Evolutionary conservation across 1,284 basidiomycete species (phyloP).

Genomic region (Coniferiporia sulphurascens): DNA sequence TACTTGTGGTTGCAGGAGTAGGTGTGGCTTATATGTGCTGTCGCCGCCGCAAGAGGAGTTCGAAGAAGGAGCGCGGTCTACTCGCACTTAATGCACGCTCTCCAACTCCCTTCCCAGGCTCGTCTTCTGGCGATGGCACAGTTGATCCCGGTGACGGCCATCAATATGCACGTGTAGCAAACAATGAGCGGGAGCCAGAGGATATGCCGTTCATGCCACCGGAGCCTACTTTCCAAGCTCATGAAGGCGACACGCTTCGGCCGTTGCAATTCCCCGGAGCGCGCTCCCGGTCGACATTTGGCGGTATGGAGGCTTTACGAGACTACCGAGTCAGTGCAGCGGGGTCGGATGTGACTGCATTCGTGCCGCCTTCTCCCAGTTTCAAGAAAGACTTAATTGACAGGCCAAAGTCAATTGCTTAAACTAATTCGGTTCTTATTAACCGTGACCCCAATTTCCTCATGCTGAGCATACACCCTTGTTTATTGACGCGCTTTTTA

Average conservation of each 20-base stretch:
- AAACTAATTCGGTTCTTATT: slow-evolving; percentile 1
- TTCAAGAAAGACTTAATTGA: slow-evolving; percentile 43
- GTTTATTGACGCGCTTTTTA: too few relatives aligned
- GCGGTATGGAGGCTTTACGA: slow-evolving; percentile 7
- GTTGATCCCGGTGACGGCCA: background rate
- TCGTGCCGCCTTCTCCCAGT: slow-evolving; percentile 58
- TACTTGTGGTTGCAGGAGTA: slow-evolving; percentile 49
- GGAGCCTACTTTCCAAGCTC: slow-evolving; percentile 16
- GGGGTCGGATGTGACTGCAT: slow-evolving; percentile 27
- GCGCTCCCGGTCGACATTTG: slow-evolving; percentile 13
- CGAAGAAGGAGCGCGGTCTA: slow-evolving; percentile 9
- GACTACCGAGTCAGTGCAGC: slow-evolving; percentile 16
- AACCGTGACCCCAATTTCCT: background rate
- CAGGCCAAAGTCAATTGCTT: slow-evolving; percentile 45
- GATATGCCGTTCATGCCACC: slow-evolving; percentile 18
- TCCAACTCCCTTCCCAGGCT: slow-evolving; percentile 13
- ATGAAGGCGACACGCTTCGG: slow-evolving; percentile 15
- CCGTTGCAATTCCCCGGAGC: slow-evolving; percentile 13
- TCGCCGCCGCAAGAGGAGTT: slow-evolving; percentile 31
- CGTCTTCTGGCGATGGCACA: background rate
- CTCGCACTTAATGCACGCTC: slow-evolving; percentile 4
- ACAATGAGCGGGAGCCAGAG: slow-evolving; percentile 11
- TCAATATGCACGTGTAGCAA: slow-evolving; percentile 10
- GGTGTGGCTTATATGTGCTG: slow-evolving; percentile 47
- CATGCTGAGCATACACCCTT: background rate